These are phyloP conservation scores for Phytopythium mirpurense DNA, from an alignment of 352 stramenopile genomes.

Conservation along the genomic window DNA sequence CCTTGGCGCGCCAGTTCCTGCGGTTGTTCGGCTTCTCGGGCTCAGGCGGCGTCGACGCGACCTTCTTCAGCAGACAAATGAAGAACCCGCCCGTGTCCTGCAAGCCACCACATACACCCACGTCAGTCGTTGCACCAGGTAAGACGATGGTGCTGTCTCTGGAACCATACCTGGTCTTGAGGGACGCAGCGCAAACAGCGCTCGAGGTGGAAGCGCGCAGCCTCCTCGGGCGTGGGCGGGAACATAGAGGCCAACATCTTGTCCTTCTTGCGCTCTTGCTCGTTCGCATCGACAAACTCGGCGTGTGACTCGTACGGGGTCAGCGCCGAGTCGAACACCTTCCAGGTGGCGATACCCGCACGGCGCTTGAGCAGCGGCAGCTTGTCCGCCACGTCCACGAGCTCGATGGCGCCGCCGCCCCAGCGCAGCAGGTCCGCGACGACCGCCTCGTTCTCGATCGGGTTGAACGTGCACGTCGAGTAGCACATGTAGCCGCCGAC, in stretches of 20 bases:
- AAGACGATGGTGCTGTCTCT: too few relatives aligned
- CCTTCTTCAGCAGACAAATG: conserved; percentile 95
- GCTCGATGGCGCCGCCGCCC: conserved; percentile 84
- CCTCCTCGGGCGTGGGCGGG: conserved; percentile 79
- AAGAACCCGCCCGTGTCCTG: conserved; percentile 99
- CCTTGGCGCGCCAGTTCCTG: conserved; percentile 11
- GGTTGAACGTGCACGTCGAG: conserved; percentile 98
- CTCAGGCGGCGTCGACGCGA: conserved; percentile 44
- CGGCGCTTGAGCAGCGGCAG: conserved; percentile 83
- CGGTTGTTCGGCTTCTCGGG: conserved; percentile 16
- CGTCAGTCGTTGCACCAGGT: not conserved
- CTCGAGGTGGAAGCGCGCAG: conserved; percentile 79
- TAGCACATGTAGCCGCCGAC: conserved; percentile 94
- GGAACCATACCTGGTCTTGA: conserved; percentile 95
- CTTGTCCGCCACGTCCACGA: conserved; percentile 86
- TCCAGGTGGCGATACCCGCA: conserved; percentile 90
- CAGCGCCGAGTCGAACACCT: conserved; percentile 86
- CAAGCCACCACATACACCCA: not conserved
- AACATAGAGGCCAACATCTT: conserved; percentile 89
- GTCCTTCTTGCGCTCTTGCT: conserved; percentile 64
- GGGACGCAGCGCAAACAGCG: conserved; percentile 96
- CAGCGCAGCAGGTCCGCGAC: conserved; percentile 94
- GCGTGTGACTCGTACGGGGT: conserved; percentile 78
- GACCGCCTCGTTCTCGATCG: conserved; percentile 99
- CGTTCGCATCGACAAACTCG: conserved; percentile 45